phyloP scores from a whole-genome alignment of 1,139 yeast genomes.

The Williopsis jadinii region DNA sequence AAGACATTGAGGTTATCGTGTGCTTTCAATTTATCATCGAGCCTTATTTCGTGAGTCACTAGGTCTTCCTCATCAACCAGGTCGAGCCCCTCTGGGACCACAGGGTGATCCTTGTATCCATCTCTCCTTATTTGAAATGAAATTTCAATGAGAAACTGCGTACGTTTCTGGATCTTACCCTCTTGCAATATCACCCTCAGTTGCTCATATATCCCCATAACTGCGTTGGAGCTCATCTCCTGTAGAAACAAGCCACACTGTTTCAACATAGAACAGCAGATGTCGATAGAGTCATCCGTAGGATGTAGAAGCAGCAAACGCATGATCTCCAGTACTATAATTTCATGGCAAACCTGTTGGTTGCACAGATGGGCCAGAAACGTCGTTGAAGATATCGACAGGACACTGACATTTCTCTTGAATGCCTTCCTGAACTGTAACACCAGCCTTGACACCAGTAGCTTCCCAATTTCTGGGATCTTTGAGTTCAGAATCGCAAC shows the following conservation, averaged over 20 bases:
- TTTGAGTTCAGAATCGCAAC: slow-evolving; percentile 58
- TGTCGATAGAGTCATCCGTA: slow-evolving; percentile 44
- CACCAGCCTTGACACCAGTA: slow-evolving; percentile 47
- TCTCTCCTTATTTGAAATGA: slow-evolving; percentile 46
- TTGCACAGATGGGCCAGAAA: slow-evolving; percentile 62
- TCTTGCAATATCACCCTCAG: slow-evolving; percentile 57
- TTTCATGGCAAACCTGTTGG: slow-evolving; percentile 58
- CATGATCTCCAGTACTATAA: slow-evolving; percentile 56
- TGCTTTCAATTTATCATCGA: slow-evolving; percentile 45
- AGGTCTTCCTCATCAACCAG: slow-evolving; percentile 62
- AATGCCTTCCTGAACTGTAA: slow-evolving; percentile 54
- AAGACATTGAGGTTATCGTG: slow-evolving; percentile 46
- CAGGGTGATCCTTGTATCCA: slow-evolving; percentile 37
- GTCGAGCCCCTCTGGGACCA: slow-evolving; percentile 41
- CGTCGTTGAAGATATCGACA: slow-evolving; percentile 35
- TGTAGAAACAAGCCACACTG: slow-evolving; percentile 39
- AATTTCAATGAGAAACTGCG: slow-evolving; percentile 44
- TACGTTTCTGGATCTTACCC: slow-evolving; percentile 36
- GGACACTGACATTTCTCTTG: slow-evolving; percentile 38
- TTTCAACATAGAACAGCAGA: slow-evolving; percentile 37
- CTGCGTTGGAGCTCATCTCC: slow-evolving; percentile 36
- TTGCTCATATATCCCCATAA: slow-evolving; percentile 51
- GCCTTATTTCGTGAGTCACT: slow-evolving; percentile 48
- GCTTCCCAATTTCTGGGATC: slow-evolving; percentile 62
- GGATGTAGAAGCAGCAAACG: slow-evolving; percentile 50